Conservation (phyloP, 2,329 filamentous ascomycete species). For the Mycogone perniciosa region DNA sequence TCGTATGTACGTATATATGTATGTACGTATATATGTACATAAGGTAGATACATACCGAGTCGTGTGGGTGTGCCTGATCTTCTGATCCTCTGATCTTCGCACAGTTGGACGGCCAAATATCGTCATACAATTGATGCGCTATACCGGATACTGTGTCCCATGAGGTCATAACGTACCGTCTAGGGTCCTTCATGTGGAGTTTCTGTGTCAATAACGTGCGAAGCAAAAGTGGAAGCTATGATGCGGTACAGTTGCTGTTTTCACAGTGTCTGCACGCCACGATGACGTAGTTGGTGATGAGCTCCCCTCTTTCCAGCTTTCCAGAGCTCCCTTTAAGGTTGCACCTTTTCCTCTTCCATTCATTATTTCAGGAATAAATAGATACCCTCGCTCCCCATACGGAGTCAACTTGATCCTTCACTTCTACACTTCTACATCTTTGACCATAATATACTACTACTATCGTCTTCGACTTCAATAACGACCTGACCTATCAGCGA, state of each 20-base stretch:
- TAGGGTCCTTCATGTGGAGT: conserved; percentile 5
- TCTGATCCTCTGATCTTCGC: too few relatives aligned
- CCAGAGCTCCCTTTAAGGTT: conserved; percentile 6
- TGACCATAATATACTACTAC: conserved; percentile 7
- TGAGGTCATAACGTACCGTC: conserved; percentile 11
- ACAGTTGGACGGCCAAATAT: too few relatives aligned
- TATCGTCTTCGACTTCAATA: neutral
- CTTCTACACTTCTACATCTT: conserved; percentile 7
- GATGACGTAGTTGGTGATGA: conserved; percentile 15
- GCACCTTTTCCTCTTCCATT: conserved; percentile 5
- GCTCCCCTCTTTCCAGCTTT: conserved; percentile 5
- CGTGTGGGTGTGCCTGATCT: too few relatives aligned
- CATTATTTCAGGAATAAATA: neutral
- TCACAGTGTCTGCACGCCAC: conserved; percentile 9
- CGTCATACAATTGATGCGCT: too few relatives aligned
- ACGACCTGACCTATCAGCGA: neutral
- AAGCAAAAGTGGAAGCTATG: neutral
- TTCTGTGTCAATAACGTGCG: neutral
- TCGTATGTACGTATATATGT: too few relatives aligned
- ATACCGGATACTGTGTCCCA: conserved; percentile 4
- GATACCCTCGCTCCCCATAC: too few relatives aligned
- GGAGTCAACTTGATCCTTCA: neutral
- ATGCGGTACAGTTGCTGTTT: conserved; percentile 1
- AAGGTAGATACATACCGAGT: too few relatives aligned
- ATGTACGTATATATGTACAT: too few relatives aligned